Base-by-base conservation (phyloP, 169 alveolate species). In the Cryptosporidium xiaoi region DNA sequence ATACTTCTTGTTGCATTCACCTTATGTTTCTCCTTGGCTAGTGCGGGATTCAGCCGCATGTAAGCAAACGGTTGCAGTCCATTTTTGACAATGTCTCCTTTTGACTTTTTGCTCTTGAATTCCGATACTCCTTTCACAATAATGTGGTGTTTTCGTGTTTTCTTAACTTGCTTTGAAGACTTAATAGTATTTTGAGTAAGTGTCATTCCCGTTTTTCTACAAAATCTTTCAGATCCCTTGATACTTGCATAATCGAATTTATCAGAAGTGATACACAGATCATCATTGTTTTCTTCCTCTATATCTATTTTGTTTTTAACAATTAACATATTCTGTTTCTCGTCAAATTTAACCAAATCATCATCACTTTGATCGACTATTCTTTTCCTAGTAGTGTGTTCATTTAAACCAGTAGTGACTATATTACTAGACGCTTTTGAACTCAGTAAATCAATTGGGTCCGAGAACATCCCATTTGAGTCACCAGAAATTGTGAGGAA, bases 51-150 rank as follows among this genome's bases (percentile, higher is more conserved):
- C 18, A 77, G 71, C n/a, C 87, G 27, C 65, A 77, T 7, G 50
- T 77, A 77, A 20, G 87, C 87, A 24, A 77, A 77, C 44, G 87
- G 87, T 29, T 77, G 87, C 34, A 58, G 24, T 24, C 87, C 87
- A 29, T 77, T 48, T 27, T 40, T 77, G 12, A 29, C 12, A 12
- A 77, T 46, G 44, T 77, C 87, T 1, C 87, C 87, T 24, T 48
- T 18, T 3, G 65, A 68, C 51, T 29, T 56, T 31, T 77, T 77
- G 29, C 77, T 44, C 31, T 77, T 77, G 51, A 77, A 77, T 27
- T 77, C 87, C 33, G 58, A 58, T 13, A 71, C 71, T 0, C 77
- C 46, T 24, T 77, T 77, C 5, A 77, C 71, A 1, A 66, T 34
- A 40, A 77, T n/a, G 29, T 77, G 87, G 15, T 77, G 87, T 15